Percentiles rank a stretch among this genome's conserved stretches.
Conservation (phyloP, 2,329 filamentous ascomycete species). For the Fusarium sp. region DNA sequence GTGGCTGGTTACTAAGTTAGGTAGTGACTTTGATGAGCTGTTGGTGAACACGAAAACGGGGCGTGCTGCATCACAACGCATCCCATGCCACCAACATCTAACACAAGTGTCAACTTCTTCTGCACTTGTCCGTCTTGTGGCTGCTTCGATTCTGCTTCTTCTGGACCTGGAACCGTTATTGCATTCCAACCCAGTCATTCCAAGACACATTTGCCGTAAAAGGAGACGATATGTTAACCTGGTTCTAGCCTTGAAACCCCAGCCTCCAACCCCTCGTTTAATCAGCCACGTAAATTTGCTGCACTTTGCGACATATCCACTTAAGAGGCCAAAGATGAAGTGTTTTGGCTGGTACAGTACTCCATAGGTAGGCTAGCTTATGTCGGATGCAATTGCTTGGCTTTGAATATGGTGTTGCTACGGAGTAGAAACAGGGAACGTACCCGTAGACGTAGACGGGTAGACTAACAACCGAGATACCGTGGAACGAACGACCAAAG, state of each 20-base stretch:
- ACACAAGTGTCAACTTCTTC: conserved; percentile 12
- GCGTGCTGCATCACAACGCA: conserved; percentile 40
- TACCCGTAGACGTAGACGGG: conserved; percentile 6
- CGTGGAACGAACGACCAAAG: conserved; percentile 25
- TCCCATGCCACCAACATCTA: conserved; percentile 33
- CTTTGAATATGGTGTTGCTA: conserved; percentile 32
- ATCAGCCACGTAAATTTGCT: conserved; percentile 48
- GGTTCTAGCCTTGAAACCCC: conserved; percentile 23
- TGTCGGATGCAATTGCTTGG: conserved; percentile 19
- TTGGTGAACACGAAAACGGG: conserved; percentile 36
- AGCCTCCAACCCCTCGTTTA: conserved; percentile 46
- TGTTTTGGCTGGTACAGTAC: conserved; percentile 23
- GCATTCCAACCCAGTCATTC: conserved; percentile 14
- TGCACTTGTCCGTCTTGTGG: conserved; percentile 24
- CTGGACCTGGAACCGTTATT: conserved; percentile 5
- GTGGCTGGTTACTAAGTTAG: conserved; percentile 10
- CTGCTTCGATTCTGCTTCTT: conserved; percentile 38
- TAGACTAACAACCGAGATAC: conserved; percentile 26
- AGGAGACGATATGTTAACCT: conserved; percentile 29
- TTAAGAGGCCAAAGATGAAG: conserved; percentile 27
- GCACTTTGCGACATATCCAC: conserved; percentile 30
- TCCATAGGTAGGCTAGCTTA: conserved; percentile 26
- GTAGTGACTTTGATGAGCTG: conserved; percentile 3
- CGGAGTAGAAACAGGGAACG: conserved; percentile 42
- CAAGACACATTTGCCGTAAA: conserved; percentile 22